phyloP scores from a whole-genome alignment of 192 early-diverging fungal genomes.

The Martensiomyces pterosporus region DNA sequence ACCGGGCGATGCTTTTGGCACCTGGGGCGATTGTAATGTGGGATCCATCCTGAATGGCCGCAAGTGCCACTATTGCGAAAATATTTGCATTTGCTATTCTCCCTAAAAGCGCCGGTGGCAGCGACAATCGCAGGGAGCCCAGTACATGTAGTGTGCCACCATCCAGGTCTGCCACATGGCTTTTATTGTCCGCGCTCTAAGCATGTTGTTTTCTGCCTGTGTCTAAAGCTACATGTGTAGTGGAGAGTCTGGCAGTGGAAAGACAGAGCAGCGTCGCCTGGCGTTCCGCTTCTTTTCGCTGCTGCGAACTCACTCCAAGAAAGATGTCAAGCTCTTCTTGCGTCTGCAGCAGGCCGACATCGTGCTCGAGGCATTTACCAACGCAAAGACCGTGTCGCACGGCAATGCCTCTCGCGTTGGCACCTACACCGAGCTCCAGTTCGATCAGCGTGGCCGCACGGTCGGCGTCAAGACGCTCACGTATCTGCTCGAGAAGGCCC shows the following conservation, averaged over 20 bases:
- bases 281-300: constrained; percentile 62
- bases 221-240: no score
- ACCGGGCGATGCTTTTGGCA: no score
- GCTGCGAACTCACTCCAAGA: constrained; percentile 66
- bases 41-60: no score
- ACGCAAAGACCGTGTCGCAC: constrained; percentile 60
- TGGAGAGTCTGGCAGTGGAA: constrained; percentile 72
- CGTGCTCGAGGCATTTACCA: constrained; percentile 84
- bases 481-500: constrained; percentile 59
- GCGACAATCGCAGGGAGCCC: no score
- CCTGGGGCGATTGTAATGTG: no score
- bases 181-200: no score
- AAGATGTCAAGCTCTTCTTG: constrained; percentile 73
- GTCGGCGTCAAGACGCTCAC: constrained; percentile 77
- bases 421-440: constrained; percentile 90
- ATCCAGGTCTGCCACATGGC: no score
- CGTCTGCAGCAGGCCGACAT: constrained; percentile 58
- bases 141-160: no score
- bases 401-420: constrained; percentile 73
- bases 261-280: constrained; percentile 67
- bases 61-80: no score
- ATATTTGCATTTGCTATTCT: no score
- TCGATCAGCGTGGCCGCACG: constrained; percentile 77
- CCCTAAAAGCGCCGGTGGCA: no score
- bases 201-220: no score